Base-by-base conservation (phyloP, 2,329 filamentous ascomycete species). In the Pseudocercospora ulei region DNA sequence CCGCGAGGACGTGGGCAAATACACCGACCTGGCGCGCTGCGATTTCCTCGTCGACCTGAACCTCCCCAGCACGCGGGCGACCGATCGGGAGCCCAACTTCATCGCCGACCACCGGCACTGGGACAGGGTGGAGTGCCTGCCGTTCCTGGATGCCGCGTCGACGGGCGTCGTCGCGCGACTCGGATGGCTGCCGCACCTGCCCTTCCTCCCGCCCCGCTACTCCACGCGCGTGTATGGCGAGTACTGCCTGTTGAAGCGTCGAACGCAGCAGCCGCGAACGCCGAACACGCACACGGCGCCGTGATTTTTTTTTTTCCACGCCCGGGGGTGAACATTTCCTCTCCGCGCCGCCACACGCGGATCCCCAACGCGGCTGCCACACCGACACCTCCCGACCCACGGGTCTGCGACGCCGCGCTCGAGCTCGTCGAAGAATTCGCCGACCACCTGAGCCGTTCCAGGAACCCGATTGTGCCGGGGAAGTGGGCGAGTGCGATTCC, bases 31-130 rank as follows among this genome's bases (percentile, higher is more conserved):
- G 27, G 68, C 71, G 17, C 69, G 76, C 38, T 98, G 90, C 61
- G 70, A 76, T 5, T 95, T 92, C 61, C 58, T 98, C 3, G 79
- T 96, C 9, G 90, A 98, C 59, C 92, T 85, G 0, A 79, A 82
- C 44, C 85, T 88, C 53, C 78, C 81, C 0, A 65, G 66, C 18
- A 67, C 66, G 9, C 52, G 60, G 20, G 52, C 73, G 56, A 80
- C 84, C 1, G 67, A 71, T 0, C 70, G 79, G 7, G 87, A 98
- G 58, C 87, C 87, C 1, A 75, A 86, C 53, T 93, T 90, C 55
- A 67, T 85, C 11, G 68, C 76, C 2, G 80, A 95, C 51, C 63
- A 66, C 19, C 65, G 76, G n/a, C 72, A 73, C 9, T 98, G 90
- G 90, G 77, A 92, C 36, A 63, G 72, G 28, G 65, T 94, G 11